Conservation (phyloP, 257 asterid species). For the Solanum dulcamara region DNA sequence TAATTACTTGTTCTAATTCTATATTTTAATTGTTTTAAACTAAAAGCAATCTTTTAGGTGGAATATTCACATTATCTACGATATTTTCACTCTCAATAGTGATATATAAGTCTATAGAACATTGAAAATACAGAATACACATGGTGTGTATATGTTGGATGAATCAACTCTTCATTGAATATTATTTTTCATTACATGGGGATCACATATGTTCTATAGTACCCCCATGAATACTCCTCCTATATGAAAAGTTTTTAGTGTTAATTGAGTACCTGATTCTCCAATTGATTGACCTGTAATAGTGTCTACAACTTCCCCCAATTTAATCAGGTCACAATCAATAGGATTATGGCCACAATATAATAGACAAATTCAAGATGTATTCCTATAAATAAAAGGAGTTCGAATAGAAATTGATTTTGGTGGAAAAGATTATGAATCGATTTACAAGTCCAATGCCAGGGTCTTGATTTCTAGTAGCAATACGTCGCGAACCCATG, state of each 20-base stretch:
- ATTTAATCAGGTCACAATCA: no score
- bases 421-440: background rate
- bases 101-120: background rate
- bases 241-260: background rate
- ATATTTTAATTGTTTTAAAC: no score
- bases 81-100: background rate
- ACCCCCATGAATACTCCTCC: background rate
- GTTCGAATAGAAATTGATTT: background rate
- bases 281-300: background rate
- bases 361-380: background rate
- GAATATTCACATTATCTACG: background rate
- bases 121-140: no score
- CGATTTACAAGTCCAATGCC: no score
- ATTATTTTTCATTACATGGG: background rate
- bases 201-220: background rate
- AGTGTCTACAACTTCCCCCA: no score
- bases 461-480: no score
- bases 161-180: background rate
- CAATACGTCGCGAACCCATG: no score
- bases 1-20: background rate
- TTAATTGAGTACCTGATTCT: background rate
- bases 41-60: background rate
- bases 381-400: background rate
- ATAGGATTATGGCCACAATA: no score
- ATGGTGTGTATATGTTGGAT: background rate